A percentile compares a stretch with the other conserved stretches of the same genome.
phyloP scores from a whole-genome alignment of 768 basidiomycete species.

The Leccinellum rugosiceps region DNA sequence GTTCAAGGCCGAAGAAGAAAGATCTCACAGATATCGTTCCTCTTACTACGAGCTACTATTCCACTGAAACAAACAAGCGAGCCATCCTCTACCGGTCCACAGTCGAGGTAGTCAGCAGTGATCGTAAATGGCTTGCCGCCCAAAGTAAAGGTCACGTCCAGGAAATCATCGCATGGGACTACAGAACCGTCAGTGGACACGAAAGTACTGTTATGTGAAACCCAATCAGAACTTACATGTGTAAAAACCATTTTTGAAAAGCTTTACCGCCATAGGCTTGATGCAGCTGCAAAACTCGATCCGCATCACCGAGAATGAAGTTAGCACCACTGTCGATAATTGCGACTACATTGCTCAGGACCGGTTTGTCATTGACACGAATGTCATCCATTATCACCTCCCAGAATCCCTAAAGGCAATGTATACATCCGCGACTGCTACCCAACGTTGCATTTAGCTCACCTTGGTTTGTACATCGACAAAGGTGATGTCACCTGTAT shows the following conservation, averaged over 20 bases:
- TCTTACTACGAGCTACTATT: neutral
- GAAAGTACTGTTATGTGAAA: neutral
- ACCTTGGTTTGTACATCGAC: neutral
- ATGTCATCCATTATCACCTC: neutral
- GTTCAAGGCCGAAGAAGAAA: neutral
- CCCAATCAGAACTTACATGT: neutral
- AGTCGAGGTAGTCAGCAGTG: neutral
- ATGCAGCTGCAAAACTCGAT: neutral
- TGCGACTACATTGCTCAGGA: neutral
- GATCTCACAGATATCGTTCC: neutral
- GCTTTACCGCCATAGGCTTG: neutral
- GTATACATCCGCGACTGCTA: neutral
- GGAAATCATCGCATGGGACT: neutral
- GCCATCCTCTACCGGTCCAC: neutral
- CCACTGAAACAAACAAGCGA: neutral
- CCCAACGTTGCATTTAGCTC: neutral
- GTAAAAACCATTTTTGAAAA: neutral
- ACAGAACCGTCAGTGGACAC: neutral
- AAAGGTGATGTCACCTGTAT: neutral
- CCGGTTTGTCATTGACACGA: neutral
- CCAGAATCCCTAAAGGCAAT: neutral
- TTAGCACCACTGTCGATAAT: neutral
- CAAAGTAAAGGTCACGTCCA: neutral
- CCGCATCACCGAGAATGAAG: neutral
- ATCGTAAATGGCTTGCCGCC: neutral